Evolutionary conservation across 257 asterid species (phyloP).

Genomic region (Euphrasia confusa): DNA sequence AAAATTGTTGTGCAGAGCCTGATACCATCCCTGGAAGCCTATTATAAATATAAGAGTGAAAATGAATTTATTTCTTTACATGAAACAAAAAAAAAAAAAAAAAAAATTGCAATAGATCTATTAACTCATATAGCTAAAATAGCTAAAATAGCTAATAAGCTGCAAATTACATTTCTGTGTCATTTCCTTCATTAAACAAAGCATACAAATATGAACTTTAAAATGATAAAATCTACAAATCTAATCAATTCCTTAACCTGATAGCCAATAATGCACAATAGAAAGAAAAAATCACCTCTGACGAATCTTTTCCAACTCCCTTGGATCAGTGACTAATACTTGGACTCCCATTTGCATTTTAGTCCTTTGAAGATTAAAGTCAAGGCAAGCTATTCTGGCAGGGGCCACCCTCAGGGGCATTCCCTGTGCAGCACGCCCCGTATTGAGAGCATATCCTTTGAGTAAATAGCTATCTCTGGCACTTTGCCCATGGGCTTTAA

Average conservation of each 20-base stretch:
- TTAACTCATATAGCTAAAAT: not conserved
- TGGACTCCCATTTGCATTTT: constrained; percentile 98
- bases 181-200: not conserved
- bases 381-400: constrained; percentile 89
- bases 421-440: constrained; percentile 94
- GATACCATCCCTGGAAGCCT: not conserved
- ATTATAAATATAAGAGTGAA: not conserved
- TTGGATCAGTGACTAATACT: constrained; percentile 83
- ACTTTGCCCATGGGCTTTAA: constrained; percentile 93
- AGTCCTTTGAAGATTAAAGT: constrained; percentile 85
- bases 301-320: constrained; percentile 93
- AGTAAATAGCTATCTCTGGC: constrained; percentile 80
- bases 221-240: not conserved
- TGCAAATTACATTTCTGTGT: not conserved
- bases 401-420: constrained; percentile 86
- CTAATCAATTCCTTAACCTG: not conserved
- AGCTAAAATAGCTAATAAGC: not conserved
- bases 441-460: constrained; percentile 86
- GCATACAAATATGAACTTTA: not conserved
- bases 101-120: not conserved
- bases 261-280: not conserved
- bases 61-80: no score
- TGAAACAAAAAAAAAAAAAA: not conserved
- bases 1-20: constrained; percentile 12
- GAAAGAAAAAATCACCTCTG: constrained; percentile 52